phyloP scores from a whole-genome alignment of 2,329 filamentous ascomycete genomes.

The Magnaporthales sp. region DNA sequence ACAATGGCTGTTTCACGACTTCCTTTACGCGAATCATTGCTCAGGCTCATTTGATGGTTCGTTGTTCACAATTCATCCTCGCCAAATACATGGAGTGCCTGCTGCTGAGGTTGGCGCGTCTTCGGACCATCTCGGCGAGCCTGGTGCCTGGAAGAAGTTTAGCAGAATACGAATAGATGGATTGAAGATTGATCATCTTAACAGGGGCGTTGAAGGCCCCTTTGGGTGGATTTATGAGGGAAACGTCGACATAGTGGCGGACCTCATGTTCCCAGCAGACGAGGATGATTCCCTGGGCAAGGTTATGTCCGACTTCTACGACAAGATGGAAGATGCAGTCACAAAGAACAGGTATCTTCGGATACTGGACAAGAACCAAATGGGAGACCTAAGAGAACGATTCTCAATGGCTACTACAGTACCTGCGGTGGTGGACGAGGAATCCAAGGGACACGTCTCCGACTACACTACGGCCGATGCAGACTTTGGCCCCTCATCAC shows the following conservation, averaged over 20 bases:
- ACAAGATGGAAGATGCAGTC: conserved; percentile 88
- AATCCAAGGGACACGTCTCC: background rate
- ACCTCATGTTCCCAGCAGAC: conserved; percentile 89
- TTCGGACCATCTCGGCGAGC: conserved; percentile 50
- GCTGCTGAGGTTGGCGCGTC: conserved; percentile 46
- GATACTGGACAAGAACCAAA: conserved; percentile 40
- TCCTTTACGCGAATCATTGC: conserved; percentile 90
- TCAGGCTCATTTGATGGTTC: conserved; percentile 93
- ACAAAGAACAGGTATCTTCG: conserved; percentile 62
- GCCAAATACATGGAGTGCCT: conserved; percentile 75
- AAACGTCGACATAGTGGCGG: conserved; percentile 91
- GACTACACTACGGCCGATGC: background rate
- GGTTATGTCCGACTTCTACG: conserved; percentile 95
- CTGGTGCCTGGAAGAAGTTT: conserved; percentile 87
- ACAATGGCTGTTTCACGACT: conserved; percentile 97
- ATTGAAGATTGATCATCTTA: conserved; percentile 90
- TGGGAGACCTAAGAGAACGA: background rate
- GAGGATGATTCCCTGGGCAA: conserved; percentile 83
- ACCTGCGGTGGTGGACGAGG: background rate
- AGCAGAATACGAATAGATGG: conserved; percentile 87
- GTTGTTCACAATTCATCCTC: conserved; percentile 91
- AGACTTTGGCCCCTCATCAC: background rate
- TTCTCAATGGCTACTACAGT: background rate
- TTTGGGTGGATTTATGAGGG: conserved; percentile 98
- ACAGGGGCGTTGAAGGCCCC: conserved; percentile 83